Conservation (phyloP, 768 basidiomycete species). For the Fomitopsis serialis region DNA sequence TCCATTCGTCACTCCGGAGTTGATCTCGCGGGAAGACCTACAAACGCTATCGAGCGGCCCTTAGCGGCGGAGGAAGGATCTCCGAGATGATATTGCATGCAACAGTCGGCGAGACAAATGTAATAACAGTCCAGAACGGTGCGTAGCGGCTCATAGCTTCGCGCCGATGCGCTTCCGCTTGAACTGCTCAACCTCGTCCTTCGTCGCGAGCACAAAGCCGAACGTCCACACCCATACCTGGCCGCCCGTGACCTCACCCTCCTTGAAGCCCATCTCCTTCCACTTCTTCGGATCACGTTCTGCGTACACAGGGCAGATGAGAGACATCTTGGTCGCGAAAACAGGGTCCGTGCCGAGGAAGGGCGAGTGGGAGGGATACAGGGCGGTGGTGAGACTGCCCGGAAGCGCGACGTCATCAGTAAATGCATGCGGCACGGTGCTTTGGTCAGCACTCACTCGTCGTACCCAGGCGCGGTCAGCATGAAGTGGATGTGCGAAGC, state of each 20-base stretch:
- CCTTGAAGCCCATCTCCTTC: conserved; percentile 25
- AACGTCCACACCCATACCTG: conserved; percentile 29
- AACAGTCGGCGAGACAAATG: neutral
- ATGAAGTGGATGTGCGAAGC: conserved; percentile 30
- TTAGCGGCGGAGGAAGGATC: too few relatives aligned
- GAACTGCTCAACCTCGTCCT: conserved; percentile 24
- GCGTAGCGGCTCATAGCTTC: conserved; percentile 3
- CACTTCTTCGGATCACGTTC: conserved; percentile 23
- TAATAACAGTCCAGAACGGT: too few relatives aligned
- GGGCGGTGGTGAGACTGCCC: conserved; percentile 25
- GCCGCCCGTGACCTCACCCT: conserved; percentile 23
- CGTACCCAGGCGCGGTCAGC: conserved; percentile 29
- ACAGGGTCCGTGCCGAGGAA: conserved; percentile 33
- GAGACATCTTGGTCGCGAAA: conserved; percentile 30
- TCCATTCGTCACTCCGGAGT: too few relatives aligned
- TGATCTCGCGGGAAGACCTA: too few relatives aligned
- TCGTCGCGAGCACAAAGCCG: conserved; percentile 25
- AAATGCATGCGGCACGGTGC: too few relatives aligned
- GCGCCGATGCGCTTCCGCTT: conserved; percentile 11
- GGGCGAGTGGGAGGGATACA: conserved; percentile 29
- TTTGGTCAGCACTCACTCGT: conserved; percentile 17
- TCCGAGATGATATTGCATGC: too few relatives aligned
- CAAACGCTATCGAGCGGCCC: too few relatives aligned
- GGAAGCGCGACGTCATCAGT: too few relatives aligned
- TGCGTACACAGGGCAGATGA: conserved; percentile 24